Base-by-base conservation (phyloP, 805 yeast species). In the Scheffersomyces ergatensis region DNA sequence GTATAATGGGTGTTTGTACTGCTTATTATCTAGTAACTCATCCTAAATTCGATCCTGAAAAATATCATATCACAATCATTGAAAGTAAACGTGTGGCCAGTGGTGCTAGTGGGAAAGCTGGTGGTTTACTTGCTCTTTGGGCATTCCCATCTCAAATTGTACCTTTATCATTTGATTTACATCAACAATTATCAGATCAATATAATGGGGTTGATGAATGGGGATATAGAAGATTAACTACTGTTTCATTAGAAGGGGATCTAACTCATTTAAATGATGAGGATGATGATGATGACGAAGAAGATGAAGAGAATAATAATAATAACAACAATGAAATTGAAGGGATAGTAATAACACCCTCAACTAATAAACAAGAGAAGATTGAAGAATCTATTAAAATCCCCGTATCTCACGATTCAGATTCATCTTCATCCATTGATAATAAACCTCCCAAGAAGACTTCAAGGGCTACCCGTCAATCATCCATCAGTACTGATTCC, bases 51-150 rank as follows among this genome's bases (percentile, higher is more conserved):
- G 83, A 85, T 52, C 79, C 86, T 0, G 67, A 71, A 24, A 82
- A 78, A 42, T 82, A 87, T 57, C 89, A 87, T 54, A 86, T 92
- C 48, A 86, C 96, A 5, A 77, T 92, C 15, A 58, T 93, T 12
- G 99, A 92, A 62, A 82, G 92, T 38, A 88, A 87, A 47, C 73
- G 96, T 53, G 95, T 95, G 5, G 99, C 98, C 0, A 95, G 97
- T 38, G 98, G 97, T 36, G 98, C 99, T 15, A 79, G 89, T 32
- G 99, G 99, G 40, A 93, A 92, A 55, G 98, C 99, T 5, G 99
- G 98, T 34, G 99, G 99, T 0, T 71, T 92, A 37, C 65, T 92
- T 37, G 97, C 98, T 1, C 75, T 86, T 17, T 90, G 97, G 95
- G 98, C 98, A 0, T 93, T 93, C 62, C 99, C 99, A 0, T 89